phyloP scores from a whole-genome alignment of 83 land plant species.

The Isoetes engelmannii region DNA sequence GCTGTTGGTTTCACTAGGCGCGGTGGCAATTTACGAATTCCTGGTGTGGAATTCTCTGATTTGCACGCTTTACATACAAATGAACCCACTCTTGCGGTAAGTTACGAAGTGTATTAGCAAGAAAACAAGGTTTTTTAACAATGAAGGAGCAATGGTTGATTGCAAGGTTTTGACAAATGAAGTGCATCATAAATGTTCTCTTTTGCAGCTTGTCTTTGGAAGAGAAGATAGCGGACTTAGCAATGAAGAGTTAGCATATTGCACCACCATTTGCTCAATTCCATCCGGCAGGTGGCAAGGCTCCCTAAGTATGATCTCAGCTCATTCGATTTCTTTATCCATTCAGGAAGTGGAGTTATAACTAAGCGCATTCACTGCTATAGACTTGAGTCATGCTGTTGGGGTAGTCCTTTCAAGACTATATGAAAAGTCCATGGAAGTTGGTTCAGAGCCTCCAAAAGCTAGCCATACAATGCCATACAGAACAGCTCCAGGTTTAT shows the following conservation, averaged over 20 bases:
- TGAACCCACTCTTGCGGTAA: slow-evolving; percentile 24
- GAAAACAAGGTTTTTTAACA: too few relatives aligned
- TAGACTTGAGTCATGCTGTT: slow-evolving; percentile 35
- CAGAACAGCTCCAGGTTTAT: slow-evolving; percentile 23
- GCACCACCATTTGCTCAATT: slow-evolving; percentile 31
- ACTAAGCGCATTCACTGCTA: not conserved
- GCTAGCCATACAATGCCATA: not conserved
- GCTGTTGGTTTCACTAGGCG: slow-evolving; percentile 37
- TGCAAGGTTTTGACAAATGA: too few relatives aligned
- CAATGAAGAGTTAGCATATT: slow-evolving; percentile 28
- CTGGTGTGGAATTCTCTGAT: slow-evolving; percentile 13
- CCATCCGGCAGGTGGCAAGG: slow-evolving; percentile 24
- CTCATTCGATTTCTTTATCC: not conserved
- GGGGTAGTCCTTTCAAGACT: slow-evolving; percentile 26
- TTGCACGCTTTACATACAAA: slow-evolving; percentile 10
- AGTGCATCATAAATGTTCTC: not conserved
- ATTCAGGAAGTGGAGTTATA: not conserved
- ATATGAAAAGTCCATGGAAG: slow-evolving; percentile 13
- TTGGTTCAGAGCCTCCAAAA: slow-evolving; percentile 6
- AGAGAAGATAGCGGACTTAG: slow-evolving; percentile 31
- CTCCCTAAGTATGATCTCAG: slow-evolving; percentile 24
- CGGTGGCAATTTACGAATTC: slow-evolving; percentile 17
- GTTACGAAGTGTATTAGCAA: not conserved
- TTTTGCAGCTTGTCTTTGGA: slow-evolving; percentile 29
- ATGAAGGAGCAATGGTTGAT: too few relatives aligned